A percentile compares a stretch with the other conserved stretches of the same genome.
phyloP scores from a whole-genome alignment of 2,329 filamentous ascomycete species.

The Colletotrichum filicis region DNA sequence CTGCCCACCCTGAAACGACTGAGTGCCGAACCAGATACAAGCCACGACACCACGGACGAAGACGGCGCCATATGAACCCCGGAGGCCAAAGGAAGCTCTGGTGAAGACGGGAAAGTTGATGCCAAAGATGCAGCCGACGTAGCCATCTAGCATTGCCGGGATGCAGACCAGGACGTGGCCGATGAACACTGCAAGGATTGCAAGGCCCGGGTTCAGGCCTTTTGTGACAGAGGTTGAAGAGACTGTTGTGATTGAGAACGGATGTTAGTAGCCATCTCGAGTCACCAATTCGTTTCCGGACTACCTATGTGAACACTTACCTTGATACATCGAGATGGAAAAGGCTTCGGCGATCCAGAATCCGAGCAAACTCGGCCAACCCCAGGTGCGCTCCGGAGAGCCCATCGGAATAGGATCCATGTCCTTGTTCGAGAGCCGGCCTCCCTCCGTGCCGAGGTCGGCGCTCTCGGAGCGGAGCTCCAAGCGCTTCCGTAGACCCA shows the following conservation, averaged over 20 bases:
- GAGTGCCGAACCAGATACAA: constrained; percentile 50
- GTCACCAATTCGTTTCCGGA: not conserved
- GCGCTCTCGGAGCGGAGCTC: constrained; percentile 27
- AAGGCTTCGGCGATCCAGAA: constrained; percentile 37
- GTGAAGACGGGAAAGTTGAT: constrained; percentile 45
- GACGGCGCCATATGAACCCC: constrained; percentile 43
- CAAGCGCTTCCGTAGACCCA: constrained; percentile 19
- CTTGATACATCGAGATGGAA: constrained; percentile 36
- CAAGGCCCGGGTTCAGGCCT: constrained; percentile 36
- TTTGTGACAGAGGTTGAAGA: constrained; percentile 29
- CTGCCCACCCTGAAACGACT: constrained; percentile 43
- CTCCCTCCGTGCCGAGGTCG: constrained; percentile 26
- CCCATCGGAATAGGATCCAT: constrained; percentile 37
- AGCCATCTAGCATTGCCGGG: constrained; percentile 35
- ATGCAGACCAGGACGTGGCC: constrained; percentile 36
- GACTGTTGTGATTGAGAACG: not conserved
- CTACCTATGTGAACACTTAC: not conserved
- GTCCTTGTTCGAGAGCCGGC: constrained; percentile 35
- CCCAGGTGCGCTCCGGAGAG: constrained; percentile 34
- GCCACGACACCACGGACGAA: constrained; percentile 48
- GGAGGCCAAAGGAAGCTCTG: constrained; percentile 43
- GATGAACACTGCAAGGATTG: constrained; percentile 36
- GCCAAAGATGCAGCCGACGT: constrained; percentile 41
- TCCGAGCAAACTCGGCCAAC: constrained; percentile 35
- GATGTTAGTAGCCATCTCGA: not conserved